Percentiles rank a stretch among this genome's conserved stretches.
Evolutionary conservation across 2,329 filamentous ascomycete species (phyloP).

Genomic region (Claviceps monticola): DNA sequence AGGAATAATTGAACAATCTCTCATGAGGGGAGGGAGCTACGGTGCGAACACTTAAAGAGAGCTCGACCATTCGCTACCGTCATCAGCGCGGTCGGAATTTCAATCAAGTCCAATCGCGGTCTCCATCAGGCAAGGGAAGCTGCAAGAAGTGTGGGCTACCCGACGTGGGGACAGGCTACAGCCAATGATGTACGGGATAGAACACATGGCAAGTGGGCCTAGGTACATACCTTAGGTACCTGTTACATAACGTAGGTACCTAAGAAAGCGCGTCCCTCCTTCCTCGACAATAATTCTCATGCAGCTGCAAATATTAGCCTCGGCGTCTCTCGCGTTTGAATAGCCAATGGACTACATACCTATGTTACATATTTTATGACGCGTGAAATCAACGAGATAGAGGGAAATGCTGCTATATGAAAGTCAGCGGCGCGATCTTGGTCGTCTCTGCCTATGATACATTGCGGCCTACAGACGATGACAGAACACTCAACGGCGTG

Average conservation of each 20-base stretch:
- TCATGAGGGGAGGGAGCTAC: constrained; percentile 16
- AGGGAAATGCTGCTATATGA: background rate
- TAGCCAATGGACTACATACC: background rate
- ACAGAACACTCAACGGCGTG: background rate
- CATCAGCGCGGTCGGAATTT: constrained; percentile 1
- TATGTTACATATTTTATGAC: background rate
- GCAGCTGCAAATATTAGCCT: background rate
- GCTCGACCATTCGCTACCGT: constrained; percentile 10
- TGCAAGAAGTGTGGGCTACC: background rate
- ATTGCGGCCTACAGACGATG: background rate
- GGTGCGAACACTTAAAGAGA: constrained; percentile 5
- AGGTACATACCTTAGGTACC: background rate
- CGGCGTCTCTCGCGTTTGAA: background rate
- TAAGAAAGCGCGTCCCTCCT: background rate
- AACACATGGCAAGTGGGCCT: too few species aligned
- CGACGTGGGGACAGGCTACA: background rate
- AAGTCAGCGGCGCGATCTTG: background rate
- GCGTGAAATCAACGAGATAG: background rate
- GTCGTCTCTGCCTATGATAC: background rate
- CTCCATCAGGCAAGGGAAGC: background rate
- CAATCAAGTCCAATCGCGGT: background rate
- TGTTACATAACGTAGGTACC: too few species aligned
- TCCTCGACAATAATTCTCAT: background rate
- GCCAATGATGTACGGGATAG: too few species aligned
- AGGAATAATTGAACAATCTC: constrained; percentile 4